phyloP scores from a whole-genome alignment of 495 filamentous ascomycete genomes.

The Emericellopsis terricola region DNA sequence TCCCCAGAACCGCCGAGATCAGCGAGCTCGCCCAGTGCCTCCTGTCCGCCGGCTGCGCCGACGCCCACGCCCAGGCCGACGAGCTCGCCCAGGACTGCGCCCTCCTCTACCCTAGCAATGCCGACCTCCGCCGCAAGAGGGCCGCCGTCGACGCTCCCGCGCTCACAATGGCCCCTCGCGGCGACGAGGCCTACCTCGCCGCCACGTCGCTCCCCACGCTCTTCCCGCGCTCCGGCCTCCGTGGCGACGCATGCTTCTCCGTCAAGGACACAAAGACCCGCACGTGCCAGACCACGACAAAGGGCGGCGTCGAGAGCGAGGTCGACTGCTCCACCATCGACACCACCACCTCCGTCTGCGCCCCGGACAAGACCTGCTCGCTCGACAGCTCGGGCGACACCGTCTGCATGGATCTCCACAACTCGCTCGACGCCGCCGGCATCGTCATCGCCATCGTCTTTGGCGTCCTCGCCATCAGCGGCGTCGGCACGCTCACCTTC shows the following conservation, averaged over 20 bases:
- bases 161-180: slow-evolving; percentile 4
- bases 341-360: slow-evolving; percentile 17
- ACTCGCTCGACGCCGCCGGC: slow-evolving; percentile 15
- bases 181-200: slow-evolving; percentile 8
- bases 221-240: slow-evolving; percentile 4
- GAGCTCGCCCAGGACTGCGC: slow-evolving; percentile 15
- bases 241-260: slow-evolving; percentile 16
- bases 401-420: slow-evolving; percentile 24
- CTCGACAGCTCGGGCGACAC: slow-evolving; percentile 11
- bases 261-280: slow-evolving; percentile 10
- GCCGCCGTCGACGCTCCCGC: slow-evolving; percentile 5
- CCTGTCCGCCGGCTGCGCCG: slow-evolving; percentile 18
- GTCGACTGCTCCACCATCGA: slow-evolving; percentile 19
- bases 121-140: slow-evolving; percentile 16
- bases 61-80: slow-evolving; percentile 16
- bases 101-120: slow-evolving; percentile 2
- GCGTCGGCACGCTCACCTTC: slow-evolving; percentile 17
- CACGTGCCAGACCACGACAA: slow-evolving; percentile 17
- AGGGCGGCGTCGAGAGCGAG: slow-evolving; percentile 10
- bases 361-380: slow-evolving; percentile 24
- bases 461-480: slow-evolving; percentile 10
- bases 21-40: slow-evolving; percentile 11
- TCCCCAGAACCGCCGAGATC: slow-evolving; percentile 13
- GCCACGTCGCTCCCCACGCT: slow-evolving; percentile 5
- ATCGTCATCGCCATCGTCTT: slow-evolving; percentile 26